phyloP scores from a whole-genome alignment of 306 rosid species.

The Hippophae tibetana region DNA sequence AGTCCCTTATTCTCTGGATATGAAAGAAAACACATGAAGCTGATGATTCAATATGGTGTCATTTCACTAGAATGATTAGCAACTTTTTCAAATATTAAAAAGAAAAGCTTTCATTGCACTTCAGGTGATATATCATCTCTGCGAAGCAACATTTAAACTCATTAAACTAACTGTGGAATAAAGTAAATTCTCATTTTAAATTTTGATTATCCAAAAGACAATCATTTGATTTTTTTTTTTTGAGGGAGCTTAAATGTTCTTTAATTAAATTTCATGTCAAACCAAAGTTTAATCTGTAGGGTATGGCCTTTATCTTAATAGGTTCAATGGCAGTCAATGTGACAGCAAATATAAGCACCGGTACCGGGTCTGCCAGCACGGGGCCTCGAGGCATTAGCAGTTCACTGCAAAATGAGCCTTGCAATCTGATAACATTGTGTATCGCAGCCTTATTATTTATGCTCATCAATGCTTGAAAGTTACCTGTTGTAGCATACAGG shows the following conservation, averaged over 20 bases:
- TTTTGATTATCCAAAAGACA: not conserved
- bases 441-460: slow-evolving; percentile 31
- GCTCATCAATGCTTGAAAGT: slow-evolving; percentile 1
- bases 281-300: not conserved
- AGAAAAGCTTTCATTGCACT: not conserved
- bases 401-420: slow-evolving; percentile 21
- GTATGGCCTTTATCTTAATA: slow-evolving; percentile 6
- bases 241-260: no score
- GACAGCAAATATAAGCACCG: slow-evolving; percentile 32
- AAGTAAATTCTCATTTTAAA: not conserved
- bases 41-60: no score
- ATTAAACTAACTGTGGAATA: no score
- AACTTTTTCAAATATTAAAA: not conserved
- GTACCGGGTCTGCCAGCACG: slow-evolving; percentile 46
- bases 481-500: no score
- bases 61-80: not conserved
- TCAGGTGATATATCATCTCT: no score
- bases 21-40: no score
- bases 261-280: not conserved
- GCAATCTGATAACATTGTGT: slow-evolving; percentile 15
- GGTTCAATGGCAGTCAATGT: slow-evolving; percentile 55
- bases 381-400: slow-evolving; percentile 31
- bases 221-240: not conserved
- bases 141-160: no score
- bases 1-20: no score